Percentiles rank a stretch among this genome's conserved stretches.
Conservation (phyloP, 192 early-diverging fungal species). For the Backusella australiensis region DNA sequence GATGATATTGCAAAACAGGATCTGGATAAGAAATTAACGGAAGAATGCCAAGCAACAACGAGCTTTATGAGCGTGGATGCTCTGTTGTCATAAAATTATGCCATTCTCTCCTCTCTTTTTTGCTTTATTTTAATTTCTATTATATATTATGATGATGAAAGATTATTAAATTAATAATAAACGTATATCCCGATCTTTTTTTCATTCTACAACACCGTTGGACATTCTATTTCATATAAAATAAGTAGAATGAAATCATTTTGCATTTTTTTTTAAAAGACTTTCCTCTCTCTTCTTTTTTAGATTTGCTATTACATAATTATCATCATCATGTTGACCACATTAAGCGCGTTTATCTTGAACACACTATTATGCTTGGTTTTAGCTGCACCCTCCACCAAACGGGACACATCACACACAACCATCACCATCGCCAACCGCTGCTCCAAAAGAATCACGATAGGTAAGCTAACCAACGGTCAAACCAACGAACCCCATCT, state of each 20-base stretch:
- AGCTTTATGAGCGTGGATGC: not conserved
- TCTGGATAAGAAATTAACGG: not conserved
- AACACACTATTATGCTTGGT: not conserved
- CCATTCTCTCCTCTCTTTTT: not conserved
- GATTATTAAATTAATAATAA: not conserved
- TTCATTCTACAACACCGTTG: not conserved
- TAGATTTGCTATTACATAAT: not conserved
- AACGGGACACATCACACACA: not conserved
- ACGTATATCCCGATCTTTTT: not conserved
- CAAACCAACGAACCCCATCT: not conserved
- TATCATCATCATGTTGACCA: not conserved
- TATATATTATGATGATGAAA: too few species aligned
- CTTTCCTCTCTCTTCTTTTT: not conserved
- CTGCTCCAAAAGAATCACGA: constrained; percentile 7
- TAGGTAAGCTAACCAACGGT: constrained; percentile 12
- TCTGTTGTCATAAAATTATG: not conserved
- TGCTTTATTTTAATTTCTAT: too few species aligned
- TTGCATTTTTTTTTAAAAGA: not conserved
- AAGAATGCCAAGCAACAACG: not conserved
- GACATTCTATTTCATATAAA: not conserved
- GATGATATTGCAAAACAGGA: constrained; percentile 1
- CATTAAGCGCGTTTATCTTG: not conserved
- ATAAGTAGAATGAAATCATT: not conserved
- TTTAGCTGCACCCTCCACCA: not conserved
- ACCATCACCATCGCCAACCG: not conserved